phyloP scores from a whole-genome alignment of 441 rosid species.

The Biscutella auriculata region DNA sequence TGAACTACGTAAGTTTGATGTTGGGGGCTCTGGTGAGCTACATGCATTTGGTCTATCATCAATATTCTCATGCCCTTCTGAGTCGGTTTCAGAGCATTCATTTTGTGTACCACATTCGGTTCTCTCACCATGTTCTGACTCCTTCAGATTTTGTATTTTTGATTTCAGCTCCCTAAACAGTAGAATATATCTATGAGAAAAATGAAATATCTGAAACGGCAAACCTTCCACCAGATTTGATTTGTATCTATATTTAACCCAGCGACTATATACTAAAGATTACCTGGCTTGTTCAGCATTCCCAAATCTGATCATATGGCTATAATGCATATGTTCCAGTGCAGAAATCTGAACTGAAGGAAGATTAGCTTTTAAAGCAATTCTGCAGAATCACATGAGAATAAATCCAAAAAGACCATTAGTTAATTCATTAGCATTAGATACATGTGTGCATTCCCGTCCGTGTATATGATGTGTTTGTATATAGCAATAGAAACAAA shows the following conservation, averaged over 20 bases:
- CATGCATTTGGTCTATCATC: conserved; percentile 30
- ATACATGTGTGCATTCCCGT: background rate
- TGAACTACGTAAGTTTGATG: conserved; percentile 29
- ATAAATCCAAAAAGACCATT: background rate
- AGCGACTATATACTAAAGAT: conserved; percentile 9
- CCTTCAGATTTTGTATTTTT: conserved; percentile 50
- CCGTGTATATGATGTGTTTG: background rate
- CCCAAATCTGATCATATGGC: conserved; percentile 93
- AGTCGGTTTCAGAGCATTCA: conserved; percentile 81
- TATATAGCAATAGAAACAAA: background rate
- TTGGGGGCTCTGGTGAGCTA: conserved; percentile 25
- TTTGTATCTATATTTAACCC: conserved; percentile 1
- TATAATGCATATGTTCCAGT: conserved; percentile 88
- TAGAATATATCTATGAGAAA: conserved; percentile 19
- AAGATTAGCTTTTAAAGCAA: conserved; percentile 64
- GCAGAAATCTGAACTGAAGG: conserved; percentile 67
- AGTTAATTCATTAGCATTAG: background rate
- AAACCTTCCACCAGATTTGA: background rate
- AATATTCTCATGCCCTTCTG: conserved; percentile 49
- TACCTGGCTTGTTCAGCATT: conserved; percentile 79
- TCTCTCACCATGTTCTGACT: conserved; percentile 27
- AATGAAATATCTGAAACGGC: background rate
- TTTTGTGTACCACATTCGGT: conserved; percentile 28
- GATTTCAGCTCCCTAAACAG: conserved; percentile 54
- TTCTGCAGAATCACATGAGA: conserved; percentile 34